Conservation (phyloP, 768 basidiomycete genomes). For the Tephrocybe sp. region DNA sequence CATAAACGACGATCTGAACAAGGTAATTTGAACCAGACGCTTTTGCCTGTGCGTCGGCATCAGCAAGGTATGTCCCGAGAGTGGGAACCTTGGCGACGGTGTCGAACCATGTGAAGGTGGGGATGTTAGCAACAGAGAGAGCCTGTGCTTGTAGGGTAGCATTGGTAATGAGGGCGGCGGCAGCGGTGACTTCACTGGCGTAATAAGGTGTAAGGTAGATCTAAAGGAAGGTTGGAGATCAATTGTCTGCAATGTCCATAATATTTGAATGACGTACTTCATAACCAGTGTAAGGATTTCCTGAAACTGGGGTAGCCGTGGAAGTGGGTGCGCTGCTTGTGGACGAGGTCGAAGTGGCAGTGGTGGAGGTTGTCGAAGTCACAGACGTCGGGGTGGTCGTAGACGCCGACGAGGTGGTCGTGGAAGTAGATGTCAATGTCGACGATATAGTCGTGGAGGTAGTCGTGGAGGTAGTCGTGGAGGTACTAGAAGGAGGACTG, state of each 20-base stretch:
- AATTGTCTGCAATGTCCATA: not conserved
- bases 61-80: constrained; percentile 58
- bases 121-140: constrained; percentile 51
- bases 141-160: constrained; percentile 52
- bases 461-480: constrained; percentile 12
- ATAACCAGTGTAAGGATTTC: constrained; percentile 55
- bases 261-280: constrained; percentile 26
- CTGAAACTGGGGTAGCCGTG: constrained; percentile 40
- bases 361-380: not conserved
- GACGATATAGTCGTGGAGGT: constrained; percentile 14
- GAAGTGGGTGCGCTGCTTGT: constrained; percentile 26
- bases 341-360: constrained; percentile 19
- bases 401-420: constrained; percentile 8
- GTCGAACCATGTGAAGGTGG: constrained; percentile 66
- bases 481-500: constrained; percentile 19
- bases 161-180: constrained; percentile 48
- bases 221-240: constrained; percentile 24
- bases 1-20: constrained; percentile 56
- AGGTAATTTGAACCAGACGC: constrained; percentile 47
- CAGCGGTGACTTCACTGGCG: constrained; percentile 51
- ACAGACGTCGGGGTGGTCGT: constrained; percentile 19
- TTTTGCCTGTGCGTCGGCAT: constrained; percentile 45
- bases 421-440: constrained; percentile 1
- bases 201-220: constrained; percentile 58
- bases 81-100: constrained; percentile 51